Evolutionary conservation across 73 alveolate genomes (phyloP), one percentile per base, ranked within the genome.

Genomic region (Tetrahymena malaccensis): DNA sequence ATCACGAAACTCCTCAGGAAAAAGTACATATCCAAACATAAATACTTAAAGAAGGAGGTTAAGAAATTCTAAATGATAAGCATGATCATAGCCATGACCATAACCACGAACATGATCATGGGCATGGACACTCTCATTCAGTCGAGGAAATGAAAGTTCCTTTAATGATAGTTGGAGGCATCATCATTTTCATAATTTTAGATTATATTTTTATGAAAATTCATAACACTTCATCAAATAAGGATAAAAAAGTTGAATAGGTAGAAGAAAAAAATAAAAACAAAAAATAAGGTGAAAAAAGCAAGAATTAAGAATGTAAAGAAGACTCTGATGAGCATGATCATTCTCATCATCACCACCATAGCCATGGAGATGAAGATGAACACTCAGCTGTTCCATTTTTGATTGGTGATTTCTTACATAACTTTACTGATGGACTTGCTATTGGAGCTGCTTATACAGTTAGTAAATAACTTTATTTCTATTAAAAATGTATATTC

Each of bases 351-450:
- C 83, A 50, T 84, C 93, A 94, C 43, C 95, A 97, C 19, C 97
- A 95, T 94, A 96, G 94, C 40, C 95, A 96, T 55, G 34, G 70
- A 34, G 96, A 96, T 50, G 96, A 93, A 35, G 96, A 95, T 38
- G 95, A 95, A 37, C 97, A 96, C 17, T 57, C 97, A 93, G 97
- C 98, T 25, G 85, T 97, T 21, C 85, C 98, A 35, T 96, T 98
- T 43, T 97, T 99, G 85, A 70, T 99, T 9, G 99, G 99, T 38
- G 99, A 99, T 96, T 97, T 98, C 97, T 94, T 98, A 13, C 99
- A 99, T 96, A 99, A 99, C 97, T 94, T 98, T 70, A 98, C 99
- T 34, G 99, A 97, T 96, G 99, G 99, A 9, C 96, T 99, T 95
- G 99, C 99, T 35, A 97, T 99, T 43, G 99, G 99, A 34, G 99